phyloP scores from a whole-genome alignment of 1,284 basidiomycete genomes.

The Phellopilus nigrolimitatus region DNA sequence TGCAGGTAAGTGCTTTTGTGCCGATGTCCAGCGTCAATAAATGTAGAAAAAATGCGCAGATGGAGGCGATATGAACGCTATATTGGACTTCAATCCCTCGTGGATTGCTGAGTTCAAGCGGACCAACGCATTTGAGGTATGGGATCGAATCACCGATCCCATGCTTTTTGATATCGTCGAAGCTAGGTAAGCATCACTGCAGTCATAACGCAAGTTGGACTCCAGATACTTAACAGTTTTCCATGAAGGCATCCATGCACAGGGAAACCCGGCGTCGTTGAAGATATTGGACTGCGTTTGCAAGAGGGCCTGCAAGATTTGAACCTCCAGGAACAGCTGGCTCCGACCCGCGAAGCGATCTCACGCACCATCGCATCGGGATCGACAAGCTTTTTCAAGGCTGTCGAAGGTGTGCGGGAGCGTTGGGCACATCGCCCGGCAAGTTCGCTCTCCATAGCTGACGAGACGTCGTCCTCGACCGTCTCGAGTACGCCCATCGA shows the following conservation, averaged over 20 bases:
- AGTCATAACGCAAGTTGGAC: background rate
- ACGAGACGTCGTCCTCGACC: constrained; percentile 18
- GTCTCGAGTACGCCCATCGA: constrained; percentile 41
- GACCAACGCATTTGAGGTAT: constrained; percentile 81
- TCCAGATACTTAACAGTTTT: background rate
- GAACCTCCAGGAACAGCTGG: constrained; percentile 84
- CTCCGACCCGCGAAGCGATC: constrained; percentile 82
- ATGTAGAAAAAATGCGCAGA: constrained; percentile 14
- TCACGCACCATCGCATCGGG: constrained; percentile 69
- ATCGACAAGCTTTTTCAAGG: constrained; percentile 81
- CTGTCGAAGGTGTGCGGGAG: constrained; percentile 80
- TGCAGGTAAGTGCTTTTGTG: constrained; percentile 41
- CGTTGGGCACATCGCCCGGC: constrained; percentile 56
- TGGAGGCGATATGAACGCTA: constrained; percentile 42
- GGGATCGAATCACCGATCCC: constrained; percentile 85
- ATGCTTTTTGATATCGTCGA: constrained; percentile 90
- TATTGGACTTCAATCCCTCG: constrained; percentile 75
- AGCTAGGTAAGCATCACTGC: constrained; percentile 53
- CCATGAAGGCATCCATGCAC: constrained; percentile 75
- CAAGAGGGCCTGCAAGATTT: constrained; percentile 89
- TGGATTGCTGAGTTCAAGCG: constrained; percentile 84
- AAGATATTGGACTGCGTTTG: constrained; percentile 84
- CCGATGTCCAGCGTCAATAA: background rate
- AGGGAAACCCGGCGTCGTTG: constrained; percentile 81
- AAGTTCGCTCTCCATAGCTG: constrained; percentile 31